These are phyloP conservation scores for Ajuga reptans DNA, from an alignment of 305 asterid species.

Conservation along the genomic window DNA sequence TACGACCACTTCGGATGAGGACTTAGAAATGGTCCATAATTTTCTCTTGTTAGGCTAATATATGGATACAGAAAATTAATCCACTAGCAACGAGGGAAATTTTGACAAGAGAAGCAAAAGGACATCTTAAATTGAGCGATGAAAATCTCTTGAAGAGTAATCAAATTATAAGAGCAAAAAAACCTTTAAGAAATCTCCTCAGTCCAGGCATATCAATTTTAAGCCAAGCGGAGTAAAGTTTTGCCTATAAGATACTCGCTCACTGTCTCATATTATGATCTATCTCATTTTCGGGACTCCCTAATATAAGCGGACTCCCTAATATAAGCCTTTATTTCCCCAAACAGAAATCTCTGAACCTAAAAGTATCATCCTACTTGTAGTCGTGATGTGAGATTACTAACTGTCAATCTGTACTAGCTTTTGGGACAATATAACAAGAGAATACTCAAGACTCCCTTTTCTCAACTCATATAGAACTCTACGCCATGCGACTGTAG, in stretches of 20 bases:
- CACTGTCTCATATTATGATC: neutral
- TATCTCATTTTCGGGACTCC: neutral
- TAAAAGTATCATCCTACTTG: neutral
- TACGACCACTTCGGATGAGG: neutral
- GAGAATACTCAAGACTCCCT: neutral
- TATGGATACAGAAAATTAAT: conserved; percentile 2
- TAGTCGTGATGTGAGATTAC: neutral
- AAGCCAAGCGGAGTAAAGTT: neutral
- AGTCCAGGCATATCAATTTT: neutral
- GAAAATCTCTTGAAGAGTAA: neutral
- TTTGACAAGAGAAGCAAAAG: neutral
- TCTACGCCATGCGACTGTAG: neutral
- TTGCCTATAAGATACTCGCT: neutral
- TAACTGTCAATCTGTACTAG: neutral
- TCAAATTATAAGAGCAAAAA: neutral
- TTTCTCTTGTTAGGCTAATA: neutral
- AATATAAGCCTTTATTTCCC: neutral
- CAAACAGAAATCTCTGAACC: neutral
- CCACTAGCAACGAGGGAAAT: neutral
- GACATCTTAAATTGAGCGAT: neutral
- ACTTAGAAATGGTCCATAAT: neutral
- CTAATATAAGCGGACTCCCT: too few relatives aligned
- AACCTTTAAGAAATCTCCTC: neutral
- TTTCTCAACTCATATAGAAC: neutral
- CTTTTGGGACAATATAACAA: neutral